Base-by-base conservation (phyloP, 805 yeast genomes). In the Candida corydali region DNA sequence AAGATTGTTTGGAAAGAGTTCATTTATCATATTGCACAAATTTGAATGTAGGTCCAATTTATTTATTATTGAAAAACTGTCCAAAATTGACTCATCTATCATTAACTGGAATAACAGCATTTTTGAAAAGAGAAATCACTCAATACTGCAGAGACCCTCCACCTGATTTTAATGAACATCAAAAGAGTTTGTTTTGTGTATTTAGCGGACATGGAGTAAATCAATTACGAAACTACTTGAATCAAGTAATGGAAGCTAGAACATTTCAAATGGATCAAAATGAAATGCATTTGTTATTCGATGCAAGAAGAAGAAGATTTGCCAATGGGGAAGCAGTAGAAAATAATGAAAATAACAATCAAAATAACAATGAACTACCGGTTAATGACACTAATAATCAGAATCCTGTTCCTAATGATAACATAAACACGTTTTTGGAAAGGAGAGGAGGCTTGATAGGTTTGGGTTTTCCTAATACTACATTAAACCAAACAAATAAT, bases 91-190 rank as follows among this genome's bases (percentile, higher is more conserved):
- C 96, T 1, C 98, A 91, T 59, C 70, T 91, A 41, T 86, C 96
- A 8, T 70, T 91, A 42, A 93, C 98, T 0, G 98, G 98, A 0
- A 88, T 91, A 17, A 70, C 82, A 1, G 84, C 95, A n/a, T 91
- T 93, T 62, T 70, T 91, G 54, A 73, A 95, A 42, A 73, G 82
- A 8, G 97, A 91, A 51, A 78, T 91, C 33, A 83, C 91, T 0
- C 79, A 76, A 45, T 89, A 78, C 59, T 89, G 97, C 57, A 80
- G 98, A 19, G 85, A 82, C 7, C 93, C 98, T 2, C 98, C 98
- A 3, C 78, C 84, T 9, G 97, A 88, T 50, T 89, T 93, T 57
- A 88, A 82, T 36, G 86, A 81, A 38, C 82, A 82, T 50, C 98
- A 93, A 58, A 81, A 81, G 45, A 74, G 80, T 16, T 72, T 85